Conservation (phyloP, 2,329 filamentous ascomycete genomes). For the Annulohypoxylon truncatum region DNA sequence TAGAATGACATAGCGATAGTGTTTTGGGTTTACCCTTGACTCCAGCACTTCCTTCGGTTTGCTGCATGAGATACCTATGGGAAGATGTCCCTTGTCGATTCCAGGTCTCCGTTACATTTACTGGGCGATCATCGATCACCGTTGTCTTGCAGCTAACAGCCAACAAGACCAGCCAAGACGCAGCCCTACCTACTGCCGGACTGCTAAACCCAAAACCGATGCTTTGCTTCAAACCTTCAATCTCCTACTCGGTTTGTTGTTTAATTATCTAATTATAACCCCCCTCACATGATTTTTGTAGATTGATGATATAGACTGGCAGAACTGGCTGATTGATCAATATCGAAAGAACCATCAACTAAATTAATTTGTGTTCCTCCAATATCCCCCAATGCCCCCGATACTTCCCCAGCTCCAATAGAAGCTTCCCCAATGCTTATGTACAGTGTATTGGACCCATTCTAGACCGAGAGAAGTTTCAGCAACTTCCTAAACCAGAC, state of each 20-base stretch:
- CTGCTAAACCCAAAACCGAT: slow-evolving; percentile 11
- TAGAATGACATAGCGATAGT: background rate
- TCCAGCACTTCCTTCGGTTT: background rate
- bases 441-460: background rate
- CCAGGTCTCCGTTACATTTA: slow-evolving; percentile 13
- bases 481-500: slow-evolving; percentile 1
- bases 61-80: slow-evolving; percentile 24
- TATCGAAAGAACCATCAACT: background rate
- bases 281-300: background rate
- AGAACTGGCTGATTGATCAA: background rate
- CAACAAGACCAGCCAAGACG: slow-evolving; percentile 1
- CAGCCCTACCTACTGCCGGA: slow-evolving; percentile 25
- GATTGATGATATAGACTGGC: too few species aligned
- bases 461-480: slow-evolving; percentile 17
- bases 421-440: slow-evolving; percentile 19
- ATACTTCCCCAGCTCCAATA: slow-evolving; percentile 1
- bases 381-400: background rate
- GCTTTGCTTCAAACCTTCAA: background rate
- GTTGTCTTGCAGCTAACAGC: slow-evolving; percentile 16
- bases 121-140: slow-evolving; percentile 34
- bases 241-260: background rate
- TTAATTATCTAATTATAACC: background rate
- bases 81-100: slow-evolving; percentile 15
- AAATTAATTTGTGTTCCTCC: slow-evolving; percentile 7
- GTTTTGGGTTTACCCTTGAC: background rate